Base-by-base conservation (phyloP, 2,329 filamentous ascomycete species). In the Calonectria fujianensis region DNA sequence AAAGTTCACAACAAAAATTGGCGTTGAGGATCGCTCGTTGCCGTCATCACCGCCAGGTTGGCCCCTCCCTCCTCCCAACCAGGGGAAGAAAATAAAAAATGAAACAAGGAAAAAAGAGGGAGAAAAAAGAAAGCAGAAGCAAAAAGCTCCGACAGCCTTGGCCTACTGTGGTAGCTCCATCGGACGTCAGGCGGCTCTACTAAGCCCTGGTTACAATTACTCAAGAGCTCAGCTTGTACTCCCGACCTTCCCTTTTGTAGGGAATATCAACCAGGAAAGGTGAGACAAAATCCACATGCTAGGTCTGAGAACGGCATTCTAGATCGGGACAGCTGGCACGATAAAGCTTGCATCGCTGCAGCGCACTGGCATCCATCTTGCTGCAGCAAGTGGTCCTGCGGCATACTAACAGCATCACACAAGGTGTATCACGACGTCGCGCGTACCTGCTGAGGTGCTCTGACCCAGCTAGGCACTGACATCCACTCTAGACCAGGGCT, bases 1-100 rank as follows among this genome's bases (percentile, higher is more conserved):
- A 35, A 39, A n/a, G 37, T n/a, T 57, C 57, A 61, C 64, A 54
- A 35, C 48, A 54, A 31, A 31, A 68, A 41, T 18, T 51, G 41
- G 7, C 52, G 57, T 68, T 41, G 37, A 69, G 20, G 45, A 54
- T 61, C 37, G 24, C 48, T 65, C 57, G 59, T 68, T 50, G 59
- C 54, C 61, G 63, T 51, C 70, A 64, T 69, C 57, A 64, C 65
- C 65, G 65, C 71, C 65, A 69, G 35, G 41, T 73, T 39, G 48
- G 63, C 63, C 63, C 66, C 50, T 8, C 50, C 52, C 20, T 54
- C 54, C 54, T 41, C 50, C 41, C 11, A 29, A 6, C 35, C 11
- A 37, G 45, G 27, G 29, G 35, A 63, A 27, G 20, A 4, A 29
- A 63, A 61, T 48, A 37, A 39, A 41, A 39, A 41, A 37, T 6